Base-by-base conservation (phyloP, 208 protist species). In the Acanthamoeba royreba region DNA sequence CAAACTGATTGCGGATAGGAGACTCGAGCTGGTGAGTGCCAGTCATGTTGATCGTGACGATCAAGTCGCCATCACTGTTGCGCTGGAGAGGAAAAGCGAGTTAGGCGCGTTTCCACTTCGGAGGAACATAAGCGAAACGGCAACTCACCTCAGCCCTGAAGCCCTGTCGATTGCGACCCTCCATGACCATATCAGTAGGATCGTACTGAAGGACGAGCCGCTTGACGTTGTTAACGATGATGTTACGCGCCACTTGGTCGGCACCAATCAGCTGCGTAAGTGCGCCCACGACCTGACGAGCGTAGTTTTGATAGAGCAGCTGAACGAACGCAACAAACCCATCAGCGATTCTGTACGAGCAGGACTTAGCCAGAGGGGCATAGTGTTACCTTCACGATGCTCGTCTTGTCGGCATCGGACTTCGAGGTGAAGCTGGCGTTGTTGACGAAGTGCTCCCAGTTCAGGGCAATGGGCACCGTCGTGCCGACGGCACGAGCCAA, bases 391-490 rank as follows among this genome's bases (percentile, higher is more conserved):
- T 91, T 91, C 52, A 69, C 49, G 2, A 91, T 46, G 9, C 49
- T 45, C 7, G 49, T 33, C 58, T 69, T 61, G 42, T 17, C n/a
- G 49, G 28, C 4, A 5, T 91, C 85, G 38, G 85, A 35, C 85
- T 91, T 91, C 33, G 85, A 52, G 25, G 58, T 33, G 58, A 91
- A 91, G 85, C 85, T 91, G 40, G 43, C 42, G 58, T 91, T 46
- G 35, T 22, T 91, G 52, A 69, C 45, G 38, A 33, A 91, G 85
- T 91, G 61, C 42, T 91, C 85, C 85, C 85, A 91, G 85, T 91
- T 91, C 52, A 91, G 49, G 5, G 19, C 22, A 45, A 91, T 69
- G 25, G 85, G 85, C 40, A 47, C 5, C 17, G 38, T 69, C n/a
- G 85, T 40, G n/a, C 85, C 85, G 35, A 91, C n/a, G 1, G 85